Base-by-base conservation (phyloP, 2,329 filamentous ascomycete genomes). In the Fusarium xylarioides region DNA sequence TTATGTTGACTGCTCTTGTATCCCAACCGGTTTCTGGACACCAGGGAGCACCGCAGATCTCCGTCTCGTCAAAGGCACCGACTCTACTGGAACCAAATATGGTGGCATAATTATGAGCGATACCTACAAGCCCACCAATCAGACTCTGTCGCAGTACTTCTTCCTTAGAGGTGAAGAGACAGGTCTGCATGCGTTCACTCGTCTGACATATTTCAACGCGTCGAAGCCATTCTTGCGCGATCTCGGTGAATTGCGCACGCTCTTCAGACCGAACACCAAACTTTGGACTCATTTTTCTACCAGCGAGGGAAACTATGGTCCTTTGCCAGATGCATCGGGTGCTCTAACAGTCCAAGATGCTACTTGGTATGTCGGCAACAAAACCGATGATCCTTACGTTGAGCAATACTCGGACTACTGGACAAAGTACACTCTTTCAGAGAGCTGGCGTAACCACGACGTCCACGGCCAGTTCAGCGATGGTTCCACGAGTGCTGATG, bases 1-100 rank as follows among this genome's bases (percentile, higher is more conserved):
- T 1, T 90, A 91, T 69, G 84, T 91, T 6, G 89, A 91, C 76
- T 91, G 89, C 77, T 89, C 90, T 72, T 91, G 89, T 76, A 87
- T 83, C 0, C 88, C 88, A 2, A 83, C 82, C 0, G 89, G 89
- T 0, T 86, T 86, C 69, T 91, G 88, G 80, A 91, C 88, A 0
- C 87, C 89, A 0, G 88, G 88, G 0, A 80, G 80, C 19, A 86
- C 85, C 5, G 82, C 88, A 69, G 77, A 80, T 62, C 80, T 85
- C 71, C 81, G 82, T 58, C 81, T 85, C 23, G 76, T 84, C 68
- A 83, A 84, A 65, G 83, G 83, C 52, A 83, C 80, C 54, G 84
- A 85, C 71, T 83, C 80, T 12, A 81, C 82, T 10, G 85, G 85
- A 1, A 86, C 83, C 0, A 73, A 82, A 2, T 91, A 90, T 76